Evolutionary conservation across 116 monocot species (phyloP), one percentile per base, ranked within the genome.

Genomic region (Trichopus zeylanicus): DNA sequence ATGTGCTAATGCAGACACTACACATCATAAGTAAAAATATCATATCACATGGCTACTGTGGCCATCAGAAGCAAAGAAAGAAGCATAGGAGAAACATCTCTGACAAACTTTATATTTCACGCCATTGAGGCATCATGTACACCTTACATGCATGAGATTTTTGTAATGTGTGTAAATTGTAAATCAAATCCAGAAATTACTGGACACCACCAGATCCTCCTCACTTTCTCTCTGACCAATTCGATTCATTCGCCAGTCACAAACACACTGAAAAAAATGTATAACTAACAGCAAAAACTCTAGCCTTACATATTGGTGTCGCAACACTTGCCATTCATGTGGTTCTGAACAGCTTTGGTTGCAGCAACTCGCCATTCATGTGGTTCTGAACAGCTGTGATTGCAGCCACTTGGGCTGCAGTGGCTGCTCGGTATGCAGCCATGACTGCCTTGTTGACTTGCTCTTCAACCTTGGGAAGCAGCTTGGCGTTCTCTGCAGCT

Each of bases 391-490:
- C 73, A 9, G 79, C 79, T 59, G 66, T 74, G 61, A 79, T 58
- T 13, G 74, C 73, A 5, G 74, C 79, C 26, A 78, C 78, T 35
- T n/a, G 59, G 26, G 78, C 78, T 16, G 78, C 73, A 29, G 60
- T 78, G 10, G 79, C 79, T 56, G 79, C 73, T 19, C 70, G 69
- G 29, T 79, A 69, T 11, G 79, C 79, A 16, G 74, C 73, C 19
- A 37, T 26, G 10, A 70, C 74, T 18, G 70, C 70, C 42, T 62
- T 66, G 52, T 70, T 69, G 0, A 74, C 70, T 62, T 74, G 61
- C 35, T 73, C 74, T 0, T 79, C 79, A 11, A 70, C 70, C 26
- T 56, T 53, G 0, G 70, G 66, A 3, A 73, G 57, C 12, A 55
- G 57, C 38, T 57, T 21, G 3, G 62, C 64, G 10, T 66, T 66